Percentiles rank a stretch among this genome's conserved stretches.
phyloP scores from a whole-genome alignment of 2,329 filamentous ascomycete genomes.

The Xylogone sp. region DNA sequence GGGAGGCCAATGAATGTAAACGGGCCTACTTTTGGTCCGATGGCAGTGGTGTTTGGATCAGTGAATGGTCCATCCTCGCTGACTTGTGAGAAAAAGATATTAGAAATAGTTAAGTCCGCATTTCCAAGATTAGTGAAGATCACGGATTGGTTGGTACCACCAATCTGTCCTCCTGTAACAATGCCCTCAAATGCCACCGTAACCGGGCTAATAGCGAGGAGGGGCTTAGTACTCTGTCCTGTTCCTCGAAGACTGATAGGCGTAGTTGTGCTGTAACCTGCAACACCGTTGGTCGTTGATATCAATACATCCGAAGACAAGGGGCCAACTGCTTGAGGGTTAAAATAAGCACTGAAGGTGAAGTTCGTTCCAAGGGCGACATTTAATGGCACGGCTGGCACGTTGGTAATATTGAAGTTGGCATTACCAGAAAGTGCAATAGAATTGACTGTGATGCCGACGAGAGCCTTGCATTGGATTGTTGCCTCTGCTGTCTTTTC shows the following conservation, averaged over 20 bases:
- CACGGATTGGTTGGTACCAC: constrained; percentile 38
- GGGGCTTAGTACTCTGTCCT: constrained; percentile 40
- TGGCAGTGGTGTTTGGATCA: constrained; percentile 29
- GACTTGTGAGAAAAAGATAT: constrained; percentile 39
- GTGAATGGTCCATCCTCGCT: constrained; percentile 43
- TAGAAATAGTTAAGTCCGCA: constrained; percentile 37
- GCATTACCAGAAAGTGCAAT: constrained; percentile 33
- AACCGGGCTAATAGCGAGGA: constrained; percentile 45
- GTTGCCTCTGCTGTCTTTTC: constrained; percentile 26
- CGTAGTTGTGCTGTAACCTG: constrained; percentile 43
- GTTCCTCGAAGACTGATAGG: constrained; percentile 45
- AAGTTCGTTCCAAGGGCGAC: constrained; percentile 36
- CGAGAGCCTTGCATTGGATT: constrained; percentile 46
- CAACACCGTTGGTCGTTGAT: constrained; percentile 41
- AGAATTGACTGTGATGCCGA: constrained; percentile 37
- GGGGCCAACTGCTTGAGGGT: constrained; percentile 42
- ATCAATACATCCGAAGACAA: constrained; percentile 44
- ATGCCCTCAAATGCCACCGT: constrained; percentile 46
- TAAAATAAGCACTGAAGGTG: constrained; percentile 40
- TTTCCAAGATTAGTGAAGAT: constrained; percentile 49
- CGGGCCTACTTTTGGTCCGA: constrained; percentile 37
- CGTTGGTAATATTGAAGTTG: constrained; percentile 33
- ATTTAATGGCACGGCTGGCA: constrained; percentile 28
- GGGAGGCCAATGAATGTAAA: constrained; percentile 48
- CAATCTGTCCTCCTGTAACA: constrained; percentile 37